Evolutionary conservation across 345 rosid genomes (phyloP).

Genomic region (Heritiera littoralis): DNA sequence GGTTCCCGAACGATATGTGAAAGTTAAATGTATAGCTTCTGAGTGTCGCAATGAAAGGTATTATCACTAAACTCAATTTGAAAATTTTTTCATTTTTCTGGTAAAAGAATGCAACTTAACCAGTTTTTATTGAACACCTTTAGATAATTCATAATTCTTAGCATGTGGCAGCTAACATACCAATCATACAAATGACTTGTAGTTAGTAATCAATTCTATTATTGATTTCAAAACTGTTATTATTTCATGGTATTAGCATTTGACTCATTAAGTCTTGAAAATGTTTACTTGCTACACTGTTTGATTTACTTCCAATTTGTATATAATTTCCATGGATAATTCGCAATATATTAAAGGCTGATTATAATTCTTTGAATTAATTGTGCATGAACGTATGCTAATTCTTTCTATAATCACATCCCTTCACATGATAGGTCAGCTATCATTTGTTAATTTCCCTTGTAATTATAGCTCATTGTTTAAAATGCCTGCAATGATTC

Average conservation of each 20-base stretch:
- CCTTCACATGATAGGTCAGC: neutral
- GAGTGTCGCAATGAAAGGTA: slow-evolving; percentile 89
- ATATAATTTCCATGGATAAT: neutral
- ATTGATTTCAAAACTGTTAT: slow-evolving; percentile 10
- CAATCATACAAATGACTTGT: neutral
- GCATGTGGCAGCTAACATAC: neutral
- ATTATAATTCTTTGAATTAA: neutral
- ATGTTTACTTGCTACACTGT: neutral
- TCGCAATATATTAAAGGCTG: neutral
- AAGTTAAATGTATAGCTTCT: slow-evolving; percentile 90
- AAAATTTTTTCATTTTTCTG: neutral
- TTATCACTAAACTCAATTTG: slow-evolving; percentile 13
- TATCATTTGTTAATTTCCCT: slow-evolving; percentile 5
- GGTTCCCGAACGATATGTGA: slow-evolving; percentile 98
- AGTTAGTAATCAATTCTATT: neutral
- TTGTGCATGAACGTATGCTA: neutral
- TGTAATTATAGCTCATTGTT: neutral
- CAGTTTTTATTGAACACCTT: neutral
- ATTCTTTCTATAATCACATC: neutral
- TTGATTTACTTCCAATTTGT: slow-evolving; percentile 1
- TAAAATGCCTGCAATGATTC: neutral
- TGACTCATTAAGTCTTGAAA: slow-evolving; percentile 3
- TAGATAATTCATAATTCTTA: neutral
- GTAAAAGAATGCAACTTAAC: neutral
- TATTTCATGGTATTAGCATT: neutral